These are phyloP conservation scores for Ophiocordyceps camponoti-saundersi DNA, from an alignment of 2,329 filamentous ascomycete genomes.

Conservation along the genomic window DNA sequence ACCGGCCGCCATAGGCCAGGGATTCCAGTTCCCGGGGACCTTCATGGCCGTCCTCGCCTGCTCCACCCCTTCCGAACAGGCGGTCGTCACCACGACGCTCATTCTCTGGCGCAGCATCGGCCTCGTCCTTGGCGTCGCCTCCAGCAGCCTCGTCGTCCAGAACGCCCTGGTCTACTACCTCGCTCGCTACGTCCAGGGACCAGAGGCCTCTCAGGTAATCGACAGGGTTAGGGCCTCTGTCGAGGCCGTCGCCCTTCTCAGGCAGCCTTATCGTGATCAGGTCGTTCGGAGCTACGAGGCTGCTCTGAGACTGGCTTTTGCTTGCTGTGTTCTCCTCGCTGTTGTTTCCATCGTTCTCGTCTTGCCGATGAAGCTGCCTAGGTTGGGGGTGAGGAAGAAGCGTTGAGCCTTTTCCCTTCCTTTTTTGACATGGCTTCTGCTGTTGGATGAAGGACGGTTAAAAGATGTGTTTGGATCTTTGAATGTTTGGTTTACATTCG, in stretches of 20 bases:
- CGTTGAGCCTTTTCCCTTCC: neutral
- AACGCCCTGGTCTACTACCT: conserved; percentile 49
- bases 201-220: conserved; percentile 38
- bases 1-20: conserved; percentile 38
- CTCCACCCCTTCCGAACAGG: conserved; percentile 43
- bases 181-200: conserved; percentile 36
- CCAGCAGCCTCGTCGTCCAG: conserved; percentile 56
- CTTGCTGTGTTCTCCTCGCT: conserved; percentile 26
- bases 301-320: conserved; percentile 29
- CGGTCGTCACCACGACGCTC: conserved; percentile 53
- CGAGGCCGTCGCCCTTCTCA: conserved; percentile 29
- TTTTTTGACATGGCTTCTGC: neutral
- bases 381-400: conserved; percentile 18
- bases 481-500: no score
- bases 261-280: conserved; percentile 29
- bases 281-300: conserved; percentile 38
- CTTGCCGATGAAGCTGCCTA: conserved; percentile 34
- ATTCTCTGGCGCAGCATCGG: conserved; percentile 57
- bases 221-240: conserved; percentile 34
- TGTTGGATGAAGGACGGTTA: neutral
- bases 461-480: no score
- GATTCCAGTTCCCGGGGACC: conserved; percentile 46
- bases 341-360: conserved; percentile 29
- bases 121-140: conserved; percentile 55
- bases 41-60: conserved; percentile 47